phyloP scores from a whole-genome alignment of 495 filamentous ascomycete species.

The Tuber microsphaerosporum region DNA sequence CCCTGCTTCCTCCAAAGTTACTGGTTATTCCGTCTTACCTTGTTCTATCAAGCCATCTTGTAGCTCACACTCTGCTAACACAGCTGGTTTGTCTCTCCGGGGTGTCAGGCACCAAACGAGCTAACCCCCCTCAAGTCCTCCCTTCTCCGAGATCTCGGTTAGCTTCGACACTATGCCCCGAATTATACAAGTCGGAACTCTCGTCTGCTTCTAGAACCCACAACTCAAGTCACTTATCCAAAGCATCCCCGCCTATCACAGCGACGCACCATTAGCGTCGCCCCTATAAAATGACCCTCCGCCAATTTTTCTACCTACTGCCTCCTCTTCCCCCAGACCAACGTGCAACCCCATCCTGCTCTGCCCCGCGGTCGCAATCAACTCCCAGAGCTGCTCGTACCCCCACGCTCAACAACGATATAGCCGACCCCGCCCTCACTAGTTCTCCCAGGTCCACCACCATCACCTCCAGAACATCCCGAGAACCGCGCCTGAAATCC shows the following conservation, averaged over 20 bases:
- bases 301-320: not conserved
- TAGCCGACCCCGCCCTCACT: not conserved
- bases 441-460: not conserved
- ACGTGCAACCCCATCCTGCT: not conserved
- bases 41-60: not conserved
- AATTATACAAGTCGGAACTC: not conserved
- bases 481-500: not conserved
- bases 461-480: not conserved
- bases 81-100: not conserved
- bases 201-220: not conserved
- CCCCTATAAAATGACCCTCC: not conserved
- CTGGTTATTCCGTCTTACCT: not conserved
- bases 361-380: not conserved
- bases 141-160: not conserved
- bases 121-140: not conserved
- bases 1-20: not conserved
- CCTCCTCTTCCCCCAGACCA: not conserved
- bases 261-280: not conserved
- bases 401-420: not conserved
- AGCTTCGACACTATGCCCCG: not conserved
- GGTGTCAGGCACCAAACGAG: not conserved
- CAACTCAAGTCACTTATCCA: not conserved
- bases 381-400: not conserved
- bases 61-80: not conserved
- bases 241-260: not conserved